phyloP scores from a whole-genome alignment of 345 rosid genomes.

The rapeseed (Brassica napus) region DNA sequence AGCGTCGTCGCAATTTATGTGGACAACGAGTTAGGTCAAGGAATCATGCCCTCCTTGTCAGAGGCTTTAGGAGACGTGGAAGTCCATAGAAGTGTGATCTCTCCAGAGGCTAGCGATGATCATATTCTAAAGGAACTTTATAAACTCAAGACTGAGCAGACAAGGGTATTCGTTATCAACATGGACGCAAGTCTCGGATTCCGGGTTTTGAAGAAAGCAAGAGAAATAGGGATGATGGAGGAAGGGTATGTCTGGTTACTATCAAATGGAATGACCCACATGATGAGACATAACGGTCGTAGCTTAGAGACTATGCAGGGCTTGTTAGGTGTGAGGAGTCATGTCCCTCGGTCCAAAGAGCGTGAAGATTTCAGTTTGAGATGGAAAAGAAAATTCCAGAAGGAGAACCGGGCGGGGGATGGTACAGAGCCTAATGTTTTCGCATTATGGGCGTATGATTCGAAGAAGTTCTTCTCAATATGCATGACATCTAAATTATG shows the following conservation, averaged over 20 bases:
- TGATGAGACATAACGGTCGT: constrained; percentile 1
- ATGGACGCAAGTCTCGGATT: constrained; percentile 40
- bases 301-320: constrained; percentile 33
- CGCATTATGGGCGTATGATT: constrained; percentile 49
- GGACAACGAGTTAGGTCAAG: too few species aligned
- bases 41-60: too few species aligned
- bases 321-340: constrained; percentile 37
- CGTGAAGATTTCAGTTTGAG: constrained; percentile 31
- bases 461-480: neutral
- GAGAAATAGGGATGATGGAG: constrained; percentile 56
- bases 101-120: too few species aligned
- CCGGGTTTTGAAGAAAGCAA: constrained; percentile 46
- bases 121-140: neutral
- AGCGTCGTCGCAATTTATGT: too few species aligned
- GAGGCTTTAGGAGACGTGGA: too few species aligned
- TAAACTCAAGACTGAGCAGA: constrained; percentile 55
- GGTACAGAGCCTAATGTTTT: neutral
- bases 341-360: constrained; percentile 23
- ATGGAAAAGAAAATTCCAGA: constrained; percentile 24
- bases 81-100: too few species aligned
- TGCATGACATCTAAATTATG: too few species aligned
- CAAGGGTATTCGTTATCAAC: constrained; percentile 59
- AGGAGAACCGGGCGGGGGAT: neutral
- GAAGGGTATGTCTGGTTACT: constrained; percentile 62
- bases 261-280: constrained; percentile 29